Base-by-base conservation (phyloP, 2,329 filamentous ascomycete genomes). In the Leptographium galeiforme region DNA sequence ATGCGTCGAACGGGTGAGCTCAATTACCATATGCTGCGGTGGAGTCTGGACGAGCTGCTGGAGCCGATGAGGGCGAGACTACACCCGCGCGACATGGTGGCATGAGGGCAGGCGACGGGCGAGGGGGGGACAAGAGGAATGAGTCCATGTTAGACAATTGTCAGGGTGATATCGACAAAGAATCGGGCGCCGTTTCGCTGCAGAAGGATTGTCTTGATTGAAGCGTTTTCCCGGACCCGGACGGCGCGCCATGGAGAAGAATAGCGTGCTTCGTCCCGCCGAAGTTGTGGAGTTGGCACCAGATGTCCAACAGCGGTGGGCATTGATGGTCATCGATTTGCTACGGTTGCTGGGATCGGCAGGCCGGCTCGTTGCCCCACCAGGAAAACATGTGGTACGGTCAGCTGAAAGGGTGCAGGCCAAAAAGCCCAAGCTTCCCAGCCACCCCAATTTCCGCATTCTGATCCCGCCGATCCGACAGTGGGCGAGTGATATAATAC, bases 1-100 rank as follows among this genome's bases (percentile, higher is more conserved):
- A 16, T 53, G 13, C 18, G 45, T 10, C 11, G 8, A 30, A 14
- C 7, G 2, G 54, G 47, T 6, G 45, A 50, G 12, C 25, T 51
- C 30, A 40, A 52, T 45, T 57, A 57, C 51, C 12, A 18, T 6
- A 33, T 36, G 33, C 54, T 57, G 34, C 50, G 46, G 12, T 46
- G 50, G 54, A 52, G 48, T 1, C 45, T 57, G 8, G 44, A 57
- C 8, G 51, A 48, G 14, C 32, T 57, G 11, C 46, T 57, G 30
- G 53, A 51, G 40, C 46, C 46, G 10, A 46, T 57, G 32, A 54
- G 54, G 12, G 50, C 33, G 18, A 43, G 16, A 18, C 53, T 57
- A 7, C 56, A 57, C 38, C 56, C 56, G 25, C 52, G 45, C 5
- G 56, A 57, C 32, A 57, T 57, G 56, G 32, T 54, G 16, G 32